phyloP scores from a whole-genome alignment of 768 basidiomycete genomes.

The Grammothele lineata region DNA sequence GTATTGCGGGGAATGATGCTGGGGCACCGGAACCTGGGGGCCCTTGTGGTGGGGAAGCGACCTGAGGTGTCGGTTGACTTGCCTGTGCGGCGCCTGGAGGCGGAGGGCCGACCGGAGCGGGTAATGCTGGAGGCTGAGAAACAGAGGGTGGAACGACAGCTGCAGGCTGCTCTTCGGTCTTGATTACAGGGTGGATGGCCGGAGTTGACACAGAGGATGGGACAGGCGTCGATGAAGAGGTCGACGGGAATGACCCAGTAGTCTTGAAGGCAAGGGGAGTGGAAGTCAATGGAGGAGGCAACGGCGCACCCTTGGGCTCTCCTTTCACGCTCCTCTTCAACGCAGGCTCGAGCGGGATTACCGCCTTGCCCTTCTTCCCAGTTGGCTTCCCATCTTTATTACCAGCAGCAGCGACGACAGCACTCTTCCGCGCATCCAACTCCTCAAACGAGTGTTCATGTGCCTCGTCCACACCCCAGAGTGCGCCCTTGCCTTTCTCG shows the following conservation, averaged over 20 bases:
- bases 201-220: conserved; percentile 6
- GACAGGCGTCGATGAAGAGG: conserved; percentile 1
- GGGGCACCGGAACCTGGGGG: conserved; percentile 20
- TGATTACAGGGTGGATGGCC: conserved; percentile 13
- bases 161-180: conserved; percentile 16
- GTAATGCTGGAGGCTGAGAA: not conserved
- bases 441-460: conserved; percentile 65
- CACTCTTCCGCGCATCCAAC: conserved; percentile 53
- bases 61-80: conserved; percentile 5
- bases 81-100: conserved; percentile 5
- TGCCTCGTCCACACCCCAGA: conserved; percentile 86
- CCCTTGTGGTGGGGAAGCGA: conserved; percentile 7
- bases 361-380: conserved; percentile 57
- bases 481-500: conserved; percentile 87
- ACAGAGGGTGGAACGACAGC: conserved; percentile 4
- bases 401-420: conserved; percentile 23
- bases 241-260: not conserved
- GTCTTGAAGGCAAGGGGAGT: conserved; percentile 54
- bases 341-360: conserved; percentile 51
- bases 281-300: conserved; percentile 69
- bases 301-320: conserved; percentile 49
- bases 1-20: conserved; percentile 26
- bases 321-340: conserved; percentile 69
- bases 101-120: conserved; percentile 6
- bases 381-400: conserved; percentile 40